Percentiles rank a stretch among this genome's conserved stretches.
These are phyloP conservation scores for Eucalyptus camaldulensis DNA, from an alignment of 345 rosid species.

Conservation along the genomic window DNA sequence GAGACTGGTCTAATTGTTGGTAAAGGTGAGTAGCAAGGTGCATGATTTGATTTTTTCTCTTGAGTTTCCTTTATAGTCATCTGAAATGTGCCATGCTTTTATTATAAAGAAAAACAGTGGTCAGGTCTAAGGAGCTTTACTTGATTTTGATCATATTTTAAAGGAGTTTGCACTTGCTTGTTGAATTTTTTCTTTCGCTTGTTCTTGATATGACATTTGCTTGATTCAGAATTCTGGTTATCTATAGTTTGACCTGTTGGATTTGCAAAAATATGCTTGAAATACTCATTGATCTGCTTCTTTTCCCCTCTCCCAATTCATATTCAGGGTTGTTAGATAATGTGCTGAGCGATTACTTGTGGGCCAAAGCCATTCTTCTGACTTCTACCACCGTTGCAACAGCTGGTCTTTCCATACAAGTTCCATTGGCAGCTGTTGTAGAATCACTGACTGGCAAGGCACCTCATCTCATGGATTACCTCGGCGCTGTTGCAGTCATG, in stretches of 20 bases:
- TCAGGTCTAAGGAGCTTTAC: background rate
- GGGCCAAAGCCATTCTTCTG: conserved; percentile 90
- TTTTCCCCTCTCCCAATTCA: background rate
- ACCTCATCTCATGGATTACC: conserved; percentile 51
- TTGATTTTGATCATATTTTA: background rate
- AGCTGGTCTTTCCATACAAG: conserved; percentile 91
- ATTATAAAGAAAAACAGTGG: background rate
- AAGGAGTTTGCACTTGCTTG: background rate
- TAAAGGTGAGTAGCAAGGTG: conserved; percentile 78
- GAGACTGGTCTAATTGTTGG: conserved; percentile 72
- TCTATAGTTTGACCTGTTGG: background rate
- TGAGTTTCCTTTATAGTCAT: background rate
- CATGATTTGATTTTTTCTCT: background rate
- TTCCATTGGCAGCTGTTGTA: conserved; percentile 83
- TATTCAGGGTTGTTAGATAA: conserved; percentile 72
- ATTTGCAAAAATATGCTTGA: background rate
- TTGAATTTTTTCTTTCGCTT: background rate
- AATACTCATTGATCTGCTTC: background rate
- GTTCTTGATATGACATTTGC: background rate
- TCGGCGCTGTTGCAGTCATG: conserved; percentile 84
- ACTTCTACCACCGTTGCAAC: conserved; percentile 92
- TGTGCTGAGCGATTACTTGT: conserved; percentile 83
- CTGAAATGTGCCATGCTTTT: background rate
- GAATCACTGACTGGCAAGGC: conserved; percentile 67
- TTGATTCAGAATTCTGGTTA: background rate